Evolutionary conservation across 345 rosid genomes (phyloP).

Genomic region (Gossypium herbaceum): DNA sequence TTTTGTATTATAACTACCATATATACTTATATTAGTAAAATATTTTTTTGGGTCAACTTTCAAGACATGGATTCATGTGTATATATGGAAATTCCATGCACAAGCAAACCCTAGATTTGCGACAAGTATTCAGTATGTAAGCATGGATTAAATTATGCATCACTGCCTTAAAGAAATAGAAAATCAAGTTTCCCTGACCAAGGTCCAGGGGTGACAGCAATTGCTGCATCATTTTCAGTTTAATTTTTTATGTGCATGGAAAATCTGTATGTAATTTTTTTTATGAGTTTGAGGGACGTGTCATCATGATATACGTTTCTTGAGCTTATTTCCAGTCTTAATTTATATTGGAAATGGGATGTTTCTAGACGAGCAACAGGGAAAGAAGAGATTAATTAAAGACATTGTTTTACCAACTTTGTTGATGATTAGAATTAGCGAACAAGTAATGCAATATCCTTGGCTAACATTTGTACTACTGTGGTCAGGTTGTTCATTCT

Average conservation of each 20-base stretch:
- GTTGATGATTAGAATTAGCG: too few relatives aligned
- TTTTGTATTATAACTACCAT: conserved; percentile 23
- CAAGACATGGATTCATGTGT: conserved; percentile 12
- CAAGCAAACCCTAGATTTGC: conserved; percentile 32
- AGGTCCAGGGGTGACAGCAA: neutral
- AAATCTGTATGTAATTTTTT: conserved; percentile 16
- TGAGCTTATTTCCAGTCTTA: conserved; percentile 12
- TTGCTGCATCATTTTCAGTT: conserved; percentile 9
- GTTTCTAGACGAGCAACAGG: conserved; percentile 27
- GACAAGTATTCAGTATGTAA: conserved; percentile 31
- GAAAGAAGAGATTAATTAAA: conserved; percentile 15
- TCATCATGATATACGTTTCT: conserved; percentile 13
- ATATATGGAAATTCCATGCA: conserved; percentile 27
- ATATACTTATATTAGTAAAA: neutral
- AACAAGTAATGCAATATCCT: neutral
- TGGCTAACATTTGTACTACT: neutral
- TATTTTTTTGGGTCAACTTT: conserved; percentile 33
- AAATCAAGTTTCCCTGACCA: conserved; percentile 11
- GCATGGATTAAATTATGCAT: neutral
- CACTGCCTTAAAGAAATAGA: neutral
- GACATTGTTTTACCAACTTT: neutral
- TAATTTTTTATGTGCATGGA: neutral
- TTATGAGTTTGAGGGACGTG: neutral
- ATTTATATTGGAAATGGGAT: neutral
- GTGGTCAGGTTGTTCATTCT: too few relatives aligned